Conservation (phyloP, 139 green algal genomes). For the Micractinium conductrix region DNA sequence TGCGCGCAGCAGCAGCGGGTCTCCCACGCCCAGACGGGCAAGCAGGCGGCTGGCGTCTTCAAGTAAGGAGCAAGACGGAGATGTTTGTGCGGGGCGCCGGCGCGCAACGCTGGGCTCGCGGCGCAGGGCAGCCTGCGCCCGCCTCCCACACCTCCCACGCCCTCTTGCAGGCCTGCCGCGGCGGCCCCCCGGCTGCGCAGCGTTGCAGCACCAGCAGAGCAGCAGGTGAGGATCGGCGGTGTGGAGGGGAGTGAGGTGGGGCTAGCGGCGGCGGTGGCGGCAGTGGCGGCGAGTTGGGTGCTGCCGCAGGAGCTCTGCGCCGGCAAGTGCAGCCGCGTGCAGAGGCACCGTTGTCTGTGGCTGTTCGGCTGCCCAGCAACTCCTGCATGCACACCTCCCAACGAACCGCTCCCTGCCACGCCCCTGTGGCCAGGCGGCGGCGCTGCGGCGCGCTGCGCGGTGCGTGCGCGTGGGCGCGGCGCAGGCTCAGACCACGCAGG, state of each 20-base stretch:
- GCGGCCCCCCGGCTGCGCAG: constrained; percentile 3
- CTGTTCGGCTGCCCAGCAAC: background rate
- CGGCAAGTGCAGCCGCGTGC: no score
- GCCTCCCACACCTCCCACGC: no score
- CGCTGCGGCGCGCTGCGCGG: background rate
- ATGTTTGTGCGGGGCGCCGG: no score
- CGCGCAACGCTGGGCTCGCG: no score
- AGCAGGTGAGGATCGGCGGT: background rate
- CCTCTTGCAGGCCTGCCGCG: background rate
- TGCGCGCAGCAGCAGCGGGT: no score
- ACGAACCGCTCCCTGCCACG: background rate
- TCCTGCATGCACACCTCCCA: background rate
- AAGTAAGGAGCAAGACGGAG: no score
- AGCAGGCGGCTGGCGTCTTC: no score
- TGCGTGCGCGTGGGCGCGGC: background rate
- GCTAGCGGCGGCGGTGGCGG: no score
- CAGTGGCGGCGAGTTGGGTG: background rate
- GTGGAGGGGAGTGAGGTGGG: background rate
- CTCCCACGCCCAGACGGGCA: no score
- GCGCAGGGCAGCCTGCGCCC: no score
- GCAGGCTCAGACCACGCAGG: constrained; percentile 6
- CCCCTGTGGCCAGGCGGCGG: background rate
- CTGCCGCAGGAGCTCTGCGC: no score
- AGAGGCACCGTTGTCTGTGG: no score
- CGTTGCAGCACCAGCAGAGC: background rate